phyloP scores from a whole-genome alignment of 192 early-diverging fungal species.

The Chytriomyces sp. region DNA sequence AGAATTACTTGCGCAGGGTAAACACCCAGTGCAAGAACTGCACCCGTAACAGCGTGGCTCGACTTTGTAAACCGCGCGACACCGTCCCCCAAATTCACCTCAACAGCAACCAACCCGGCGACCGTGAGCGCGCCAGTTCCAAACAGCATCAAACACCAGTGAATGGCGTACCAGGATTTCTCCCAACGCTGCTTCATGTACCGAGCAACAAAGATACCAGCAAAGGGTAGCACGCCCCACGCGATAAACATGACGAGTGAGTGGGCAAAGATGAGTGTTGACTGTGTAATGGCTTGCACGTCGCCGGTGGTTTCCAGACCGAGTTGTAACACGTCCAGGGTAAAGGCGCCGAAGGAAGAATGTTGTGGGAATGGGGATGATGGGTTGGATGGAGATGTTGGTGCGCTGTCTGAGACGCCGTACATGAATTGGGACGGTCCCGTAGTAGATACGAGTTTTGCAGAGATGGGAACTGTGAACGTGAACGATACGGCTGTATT shows the following conservation, averaged over 20 bases:
- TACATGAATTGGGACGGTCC: slow-evolving; percentile 35
- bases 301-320: neutral
- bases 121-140: slow-evolving; percentile 22
- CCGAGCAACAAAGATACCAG: slow-evolving; percentile 48
- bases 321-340: slow-evolving; percentile 23
- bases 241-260: slow-evolving; percentile 45
- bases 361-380: slow-evolving; percentile 29
- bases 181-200: slow-evolving; percentile 43
- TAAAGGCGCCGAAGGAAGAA: slow-evolving; percentile 16
- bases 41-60: slow-evolving; percentile 19
- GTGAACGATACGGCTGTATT: neutral
- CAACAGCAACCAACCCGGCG: neutral
- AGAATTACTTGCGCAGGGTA: slow-evolving; percentile 35
- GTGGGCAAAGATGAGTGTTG: neutral
- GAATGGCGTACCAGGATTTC: slow-evolving; percentile 45
- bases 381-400: slow-evolving; percentile 5
- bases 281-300: neutral
- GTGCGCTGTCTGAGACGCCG: slow-evolving; percentile 20
- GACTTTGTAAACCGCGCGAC: slow-evolving; percentile 3
- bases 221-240: slow-evolving; percentile 25
- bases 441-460: slow-evolving; percentile 2
- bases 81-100: neutral
- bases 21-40: slow-evolving; percentile 20
- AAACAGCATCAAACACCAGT: slow-evolving; percentile 36
- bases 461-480: slow-evolving; percentile 10